Base-by-base conservation (phyloP, 163 green algal genomes). In the Scenedesmus sp. region DNA sequence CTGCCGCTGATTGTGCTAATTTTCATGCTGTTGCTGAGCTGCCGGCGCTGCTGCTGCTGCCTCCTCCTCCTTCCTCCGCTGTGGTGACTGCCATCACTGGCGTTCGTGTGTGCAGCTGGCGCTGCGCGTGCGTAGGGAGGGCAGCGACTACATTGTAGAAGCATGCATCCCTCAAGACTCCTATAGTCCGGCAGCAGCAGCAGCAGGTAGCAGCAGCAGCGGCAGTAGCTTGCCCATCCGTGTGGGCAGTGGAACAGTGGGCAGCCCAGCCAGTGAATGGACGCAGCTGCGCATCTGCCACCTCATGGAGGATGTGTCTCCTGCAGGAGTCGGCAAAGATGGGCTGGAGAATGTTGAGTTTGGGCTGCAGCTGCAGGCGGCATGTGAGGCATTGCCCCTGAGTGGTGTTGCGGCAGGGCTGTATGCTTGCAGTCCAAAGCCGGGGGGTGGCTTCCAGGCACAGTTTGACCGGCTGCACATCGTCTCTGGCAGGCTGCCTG, bases 91-190 rank as follows among this genome's bases (percentile, higher is more conserved):
- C 9, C 76, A 5, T 20, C n/a, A 16, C 13, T 56, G 34, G 3
- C 9, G 4, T 56, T 18, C 3, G 9, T 4, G 2, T 73, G 62
- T 64, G 64, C 88, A 92, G 88, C 62, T 88, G 20, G 81, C 76
- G 4, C 86, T 90, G 86, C 86, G 86, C 20, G 59, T 90, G 23
- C 64, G 86, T 1, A 15, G 88, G 9, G 88, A 92, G 26, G 88
- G 88, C 81, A 92, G 88, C 23, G 88, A 89, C 59, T 92, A 92
- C 64, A 92, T 89, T 34, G 88, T 92, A 1, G 88, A 92, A 16
- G 88, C 88, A 18, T 92, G 88, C 26, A 52, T 82, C 15, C 88
- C 88, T 8, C 56, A 92, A 34, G 2, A 88, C 2, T 13, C 52
- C 59, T 4, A 13, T 4, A n/a, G 23, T 8, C 4, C 13, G 26